Evolutionary conservation across 148 eudicot species (phyloP).

Genomic region (Silene conica): DNA sequence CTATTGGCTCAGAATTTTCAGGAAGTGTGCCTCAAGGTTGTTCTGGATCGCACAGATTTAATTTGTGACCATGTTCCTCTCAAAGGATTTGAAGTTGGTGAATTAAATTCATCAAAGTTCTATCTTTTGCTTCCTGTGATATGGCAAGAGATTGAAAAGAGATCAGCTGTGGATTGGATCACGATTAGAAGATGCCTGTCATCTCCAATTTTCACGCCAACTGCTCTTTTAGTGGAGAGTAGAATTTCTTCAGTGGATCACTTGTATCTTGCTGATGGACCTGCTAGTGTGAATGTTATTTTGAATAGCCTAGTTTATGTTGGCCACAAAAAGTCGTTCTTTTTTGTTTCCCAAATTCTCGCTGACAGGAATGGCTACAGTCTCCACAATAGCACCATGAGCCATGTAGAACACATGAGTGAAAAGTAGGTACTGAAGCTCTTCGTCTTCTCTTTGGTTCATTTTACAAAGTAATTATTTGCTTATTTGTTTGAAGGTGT

Average conservation of each 20-base stretch:
- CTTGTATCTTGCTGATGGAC: constrained; percentile 84
- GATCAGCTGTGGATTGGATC: constrained; percentile 67
- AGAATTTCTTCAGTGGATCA: constrained; percentile 17
- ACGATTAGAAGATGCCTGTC: constrained; percentile 70
- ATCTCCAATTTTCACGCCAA: constrained; percentile 61
- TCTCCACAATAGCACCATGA: constrained; percentile 35
- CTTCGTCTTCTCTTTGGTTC: not conserved
- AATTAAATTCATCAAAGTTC: constrained; percentile 40
- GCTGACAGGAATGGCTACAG: constrained; percentile 59
- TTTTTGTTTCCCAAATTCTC: constrained; percentile 64
- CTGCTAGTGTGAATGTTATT: constrained; percentile 36
- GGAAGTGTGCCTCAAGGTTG: constrained; percentile 65
- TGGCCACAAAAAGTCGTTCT: constrained; percentile 65
- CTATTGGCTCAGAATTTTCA: constrained; percentile 67
- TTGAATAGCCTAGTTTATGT: constrained; percentile 81
- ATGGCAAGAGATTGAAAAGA: constrained; percentile 23
- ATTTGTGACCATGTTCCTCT: constrained; percentile 52
- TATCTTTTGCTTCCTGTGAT: constrained; percentile 82
- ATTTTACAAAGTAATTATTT: not conserved
- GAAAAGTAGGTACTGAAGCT: constrained; percentile 51
- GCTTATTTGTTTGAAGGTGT: not conserved
- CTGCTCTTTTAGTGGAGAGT: constrained; percentile 18
- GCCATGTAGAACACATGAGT: constrained; percentile 48
- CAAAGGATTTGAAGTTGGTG: constrained; percentile 28
- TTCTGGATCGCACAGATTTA: constrained; percentile 74